Conservation (phyloP, 192 early-diverging fungal species). For the Linnemannia hyalina region DNA sequence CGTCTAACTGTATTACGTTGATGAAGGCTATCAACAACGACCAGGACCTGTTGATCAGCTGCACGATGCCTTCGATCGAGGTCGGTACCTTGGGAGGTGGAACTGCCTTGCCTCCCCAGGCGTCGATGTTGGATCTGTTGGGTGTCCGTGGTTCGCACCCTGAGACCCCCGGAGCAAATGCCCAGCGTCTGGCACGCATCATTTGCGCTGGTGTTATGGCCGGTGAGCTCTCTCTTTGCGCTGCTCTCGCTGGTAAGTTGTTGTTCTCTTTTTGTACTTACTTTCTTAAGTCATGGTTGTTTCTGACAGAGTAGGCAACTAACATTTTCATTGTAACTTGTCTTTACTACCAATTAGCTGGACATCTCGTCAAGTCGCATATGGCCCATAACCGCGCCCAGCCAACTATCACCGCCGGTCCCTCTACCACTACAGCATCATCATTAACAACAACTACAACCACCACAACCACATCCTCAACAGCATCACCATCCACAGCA, state of each 20-base stretch:
- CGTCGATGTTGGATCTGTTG: constrained; percentile 89
- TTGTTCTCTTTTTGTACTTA: neutral
- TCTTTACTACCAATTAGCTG: constrained; percentile 59
- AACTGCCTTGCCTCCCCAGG: constrained; percentile 85
- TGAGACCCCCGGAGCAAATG: constrained; percentile 85
- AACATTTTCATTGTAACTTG: neutral
- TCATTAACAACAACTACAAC: constrained; percentile 17
- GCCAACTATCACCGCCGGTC: constrained; percentile 35
- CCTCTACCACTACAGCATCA: constrained; percentile 10
- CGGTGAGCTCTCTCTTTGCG: constrained; percentile 88
- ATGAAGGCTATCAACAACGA: constrained; percentile 90
- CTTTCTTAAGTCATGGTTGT: neutral
- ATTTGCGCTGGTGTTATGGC: constrained; percentile 93
- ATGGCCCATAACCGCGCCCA: constrained; percentile 87
- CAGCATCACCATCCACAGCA: constrained; percentile 21
- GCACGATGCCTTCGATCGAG: constrained; percentile 95
- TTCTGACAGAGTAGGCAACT: neutral
- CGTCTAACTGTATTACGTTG: constrained; percentile 92
- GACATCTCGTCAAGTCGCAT: constrained; percentile 90
- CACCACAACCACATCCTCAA: neutral
- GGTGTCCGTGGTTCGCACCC: constrained; percentile 87
- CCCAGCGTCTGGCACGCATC: constrained; percentile 86
- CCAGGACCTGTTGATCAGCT: constrained; percentile 86
- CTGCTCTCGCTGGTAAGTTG: constrained; percentile 77
- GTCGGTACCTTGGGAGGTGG: constrained; percentile 96